phyloP scores from a whole-genome alignment of 2,329 filamentous ascomycete genomes.

The Xylaria sp. region DNA sequence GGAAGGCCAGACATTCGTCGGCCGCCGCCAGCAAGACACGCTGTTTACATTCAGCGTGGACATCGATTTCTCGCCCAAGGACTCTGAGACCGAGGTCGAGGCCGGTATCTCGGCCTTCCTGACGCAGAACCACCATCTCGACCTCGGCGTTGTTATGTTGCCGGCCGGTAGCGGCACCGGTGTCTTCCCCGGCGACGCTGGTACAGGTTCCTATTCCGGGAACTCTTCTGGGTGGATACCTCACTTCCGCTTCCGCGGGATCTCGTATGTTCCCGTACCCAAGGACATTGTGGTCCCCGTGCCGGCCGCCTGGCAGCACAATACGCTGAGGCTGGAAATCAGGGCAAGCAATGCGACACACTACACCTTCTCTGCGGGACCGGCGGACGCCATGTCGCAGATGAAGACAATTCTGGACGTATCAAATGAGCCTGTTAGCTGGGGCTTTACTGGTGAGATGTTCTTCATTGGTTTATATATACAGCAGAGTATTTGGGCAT shows the following conservation, averaged over 20 bases:
- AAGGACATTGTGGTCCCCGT: conserved; percentile 45
- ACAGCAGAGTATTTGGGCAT: not conserved
- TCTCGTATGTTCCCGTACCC: conserved; percentile 49
- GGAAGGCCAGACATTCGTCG: conserved; percentile 58
- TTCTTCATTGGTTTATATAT: not conserved
- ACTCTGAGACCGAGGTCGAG: conserved; percentile 48
- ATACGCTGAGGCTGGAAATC: conserved; percentile 48
- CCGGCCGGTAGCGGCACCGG: conserved; percentile 37
- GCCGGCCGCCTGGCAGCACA: conserved; percentile 46
- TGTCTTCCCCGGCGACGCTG: conserved; percentile 28
- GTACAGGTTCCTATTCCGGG: not conserved
- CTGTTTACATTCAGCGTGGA: conserved; percentile 58
- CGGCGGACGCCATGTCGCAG: conserved; percentile 39
- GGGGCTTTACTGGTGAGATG: conserved; percentile 47
- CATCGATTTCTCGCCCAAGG: conserved; percentile 45
- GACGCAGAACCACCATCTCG: conserved; percentile 58
- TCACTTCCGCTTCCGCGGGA: conserved; percentile 53
- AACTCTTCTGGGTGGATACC: conserved; percentile 38
- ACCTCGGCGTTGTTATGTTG: conserved; percentile 50
- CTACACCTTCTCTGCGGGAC: conserved; percentile 48
- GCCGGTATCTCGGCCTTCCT: conserved; percentile 59
- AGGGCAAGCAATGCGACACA: conserved; percentile 53
- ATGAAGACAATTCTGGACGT: conserved; percentile 42
- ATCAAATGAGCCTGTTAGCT: conserved; percentile 47
- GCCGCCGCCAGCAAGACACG: conserved; percentile 59